These are phyloP conservation scores for Rhizopogon vesiculosus DNA, from an alignment of 768 basidiomycete species.

Conservation along the genomic window DNA sequence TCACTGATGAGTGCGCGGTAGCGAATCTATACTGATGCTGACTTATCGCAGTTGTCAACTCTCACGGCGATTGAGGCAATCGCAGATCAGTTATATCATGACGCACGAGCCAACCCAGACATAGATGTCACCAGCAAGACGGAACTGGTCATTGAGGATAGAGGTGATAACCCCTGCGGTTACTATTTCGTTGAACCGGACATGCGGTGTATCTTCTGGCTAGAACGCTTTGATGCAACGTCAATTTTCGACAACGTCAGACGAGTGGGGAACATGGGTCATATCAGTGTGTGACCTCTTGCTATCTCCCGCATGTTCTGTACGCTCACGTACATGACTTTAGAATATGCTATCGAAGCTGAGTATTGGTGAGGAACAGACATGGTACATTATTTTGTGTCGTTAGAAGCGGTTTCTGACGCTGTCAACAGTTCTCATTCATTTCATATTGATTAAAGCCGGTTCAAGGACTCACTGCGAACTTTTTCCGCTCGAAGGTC, in stretches of 20 bases:
- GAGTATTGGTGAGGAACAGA: slow-evolving; percentile 16
- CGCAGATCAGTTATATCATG: background rate
- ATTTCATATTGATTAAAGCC: background rate
- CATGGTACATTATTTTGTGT: background rate
- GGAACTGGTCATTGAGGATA: slow-evolving; percentile 24
- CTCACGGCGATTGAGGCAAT: slow-evolving; percentile 27
- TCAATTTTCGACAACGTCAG: slow-evolving; percentile 29
- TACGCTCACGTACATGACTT: background rate
- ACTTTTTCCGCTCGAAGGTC: background rate
- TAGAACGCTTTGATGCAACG: slow-evolving; percentile 32
- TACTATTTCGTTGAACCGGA: slow-evolving; percentile 46
- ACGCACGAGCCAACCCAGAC: slow-evolving; percentile 19
- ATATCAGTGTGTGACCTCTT: slow-evolving; percentile 32
- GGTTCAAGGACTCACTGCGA: slow-evolving; percentile 1
- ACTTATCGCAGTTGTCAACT: slow-evolving; percentile 32
- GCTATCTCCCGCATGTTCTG: background rate
- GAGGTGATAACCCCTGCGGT: slow-evolving; percentile 14
- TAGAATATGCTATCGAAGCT: slow-evolving; percentile 15
- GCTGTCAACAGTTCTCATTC: background rate
- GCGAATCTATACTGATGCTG: slow-evolving; percentile 45
- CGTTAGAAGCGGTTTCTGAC: background rate
- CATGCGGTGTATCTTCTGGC: slow-evolving; percentile 40
- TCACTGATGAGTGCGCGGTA: slow-evolving; percentile 9
- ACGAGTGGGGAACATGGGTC: slow-evolving; percentile 32
- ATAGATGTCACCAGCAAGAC: slow-evolving; percentile 27